phyloP scores from a whole-genome alignment of 2,329 filamentous ascomycete species.

The Arthrobotrys pseudoclavata region DNA sequence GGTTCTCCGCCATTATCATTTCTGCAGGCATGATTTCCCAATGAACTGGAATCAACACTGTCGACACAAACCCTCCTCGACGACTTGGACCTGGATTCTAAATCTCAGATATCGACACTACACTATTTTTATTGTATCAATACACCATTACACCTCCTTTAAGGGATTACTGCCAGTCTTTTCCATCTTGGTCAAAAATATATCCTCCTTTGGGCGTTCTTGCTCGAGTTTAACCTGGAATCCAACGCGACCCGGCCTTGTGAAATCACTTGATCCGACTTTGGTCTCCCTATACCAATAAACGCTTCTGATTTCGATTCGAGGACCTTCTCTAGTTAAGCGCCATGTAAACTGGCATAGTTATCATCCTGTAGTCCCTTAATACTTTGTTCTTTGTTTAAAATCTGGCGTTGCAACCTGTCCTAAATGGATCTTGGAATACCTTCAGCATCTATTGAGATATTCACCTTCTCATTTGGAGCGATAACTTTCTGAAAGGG shows the following conservation, averaged over 20 bases:
- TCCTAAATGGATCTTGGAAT: neutral
- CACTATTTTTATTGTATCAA: neutral
- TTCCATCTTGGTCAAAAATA: slow-evolving; percentile 32
- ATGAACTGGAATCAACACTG: slow-evolving; percentile 19
- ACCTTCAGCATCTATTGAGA: slow-evolving; percentile 8
- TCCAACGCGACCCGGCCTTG: slow-evolving; percentile 39
- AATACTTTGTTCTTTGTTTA: slow-evolving; percentile 4
- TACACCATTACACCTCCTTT: slow-evolving; percentile 2
- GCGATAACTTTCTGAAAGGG: neutral
- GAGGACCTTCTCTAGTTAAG: slow-evolving; percentile 5
- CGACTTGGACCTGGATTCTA: slow-evolving; percentile 14
- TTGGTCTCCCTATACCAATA: slow-evolving; percentile 1
- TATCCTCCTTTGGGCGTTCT: slow-evolving; percentile 30
- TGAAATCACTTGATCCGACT: slow-evolving; percentile 15
- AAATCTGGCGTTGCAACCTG: neutral
- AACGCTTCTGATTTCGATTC: slow-evolving; percentile 10
- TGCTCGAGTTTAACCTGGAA: slow-evolving; percentile 28
- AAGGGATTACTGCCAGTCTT: slow-evolving; percentile 8
- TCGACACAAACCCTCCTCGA: slow-evolving; percentile 9
- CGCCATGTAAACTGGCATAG: slow-evolving; percentile 23
- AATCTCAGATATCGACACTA: slow-evolving; percentile 7
- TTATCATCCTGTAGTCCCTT: slow-evolving; percentile 7
- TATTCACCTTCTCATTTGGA: neutral
- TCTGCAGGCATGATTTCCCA: slow-evolving; percentile 9
- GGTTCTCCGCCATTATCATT: slow-evolving; percentile 19